These are phyloP conservation scores for Pyrenula aspistea DNA, from an alignment of 495 filamentous ascomycete genomes.

Conservation along the genomic window DNA sequence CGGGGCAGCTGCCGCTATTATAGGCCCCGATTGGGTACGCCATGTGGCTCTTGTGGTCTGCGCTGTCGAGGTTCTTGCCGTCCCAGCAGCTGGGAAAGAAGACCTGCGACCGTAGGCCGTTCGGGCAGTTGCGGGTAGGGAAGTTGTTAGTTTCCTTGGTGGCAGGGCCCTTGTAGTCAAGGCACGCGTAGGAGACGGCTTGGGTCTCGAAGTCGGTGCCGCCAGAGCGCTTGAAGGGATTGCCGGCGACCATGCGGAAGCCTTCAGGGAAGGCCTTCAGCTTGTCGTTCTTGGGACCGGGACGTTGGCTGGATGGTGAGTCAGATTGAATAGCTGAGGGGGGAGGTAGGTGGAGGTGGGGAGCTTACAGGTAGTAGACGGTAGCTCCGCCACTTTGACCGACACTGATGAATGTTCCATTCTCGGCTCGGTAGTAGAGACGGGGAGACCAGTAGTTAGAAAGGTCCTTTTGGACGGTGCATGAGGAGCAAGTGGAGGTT, in stretches of 20 bases:
- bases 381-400: constrained; percentile 50
- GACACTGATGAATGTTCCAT: constrained; percentile 56
- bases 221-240: constrained; percentile 34
- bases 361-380: constrained; percentile 59
- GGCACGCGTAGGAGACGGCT: constrained; percentile 43
- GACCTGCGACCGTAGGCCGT: constrained; percentile 48
- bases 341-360: background rate
- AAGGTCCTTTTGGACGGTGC: constrained; percentile 51
- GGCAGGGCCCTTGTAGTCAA: constrained; percentile 34
- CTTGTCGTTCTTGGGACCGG: constrained; percentile 42
- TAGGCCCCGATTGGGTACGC: constrained; percentile 37
- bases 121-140: constrained; percentile 46
- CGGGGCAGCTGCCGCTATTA: constrained; percentile 38
- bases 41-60: constrained; percentile 47
- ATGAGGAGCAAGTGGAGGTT: constrained; percentile 53
- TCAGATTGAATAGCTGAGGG: constrained; percentile 17
- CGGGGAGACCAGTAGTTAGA: constrained; percentile 70
- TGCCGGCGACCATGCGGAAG: constrained; percentile 65
- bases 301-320: constrained; percentile 43
- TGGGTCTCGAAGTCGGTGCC: constrained; percentile 11
- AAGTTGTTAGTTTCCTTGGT: constrained; percentile 38
- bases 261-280: constrained; percentile 55
- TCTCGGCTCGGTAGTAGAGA: constrained; percentile 53
- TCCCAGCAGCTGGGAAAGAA: constrained; percentile 42
- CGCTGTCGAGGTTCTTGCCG: constrained; percentile 22